Evolutionary conservation across 768 basidiomycete species (phyloP), one percentile per base, ranked within the genome.

Genomic region (Kwoniella botswanensis): DNA sequence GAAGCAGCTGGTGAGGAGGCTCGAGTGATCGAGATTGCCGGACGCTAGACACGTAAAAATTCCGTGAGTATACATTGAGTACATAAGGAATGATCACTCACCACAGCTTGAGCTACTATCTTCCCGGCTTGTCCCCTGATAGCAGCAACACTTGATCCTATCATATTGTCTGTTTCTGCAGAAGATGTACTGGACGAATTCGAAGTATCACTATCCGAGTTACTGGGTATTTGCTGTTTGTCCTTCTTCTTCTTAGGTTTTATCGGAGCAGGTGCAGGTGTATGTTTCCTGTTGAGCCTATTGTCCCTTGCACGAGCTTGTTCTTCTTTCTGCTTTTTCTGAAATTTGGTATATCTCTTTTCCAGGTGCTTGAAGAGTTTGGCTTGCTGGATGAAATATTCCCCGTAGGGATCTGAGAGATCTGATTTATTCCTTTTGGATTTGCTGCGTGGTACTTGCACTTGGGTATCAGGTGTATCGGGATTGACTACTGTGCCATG

Each of bases 311-410:
- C 71, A 24, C 63, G 68, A n/a, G 63, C 65, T 61, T 73, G 53
- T 68, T 71, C 70, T n/a, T 71, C 71, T 50, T 53, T 63, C n/a
- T 63, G 65, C 58, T 65, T 59, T 35, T 66, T 70, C 26, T 76
- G 67, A 46, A 75, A 76, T 22, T 71, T 75, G 65, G 72, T 64
- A 65, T 61, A 76, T 44, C 74, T 64, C 63, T 71, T 73, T 68
- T 82, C 72, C 22, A 74, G 57, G 56, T 65, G 58, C 11, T 57
- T 29, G 56, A 73, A 75, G 44, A 79, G 71, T 58, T 76, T 79
- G 41, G 71, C 59, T 52, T 76, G 78, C 56, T 79, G 70, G 64
- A 65, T 44, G 54, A 79, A 77, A 52, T 77, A 79, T 54, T 74
- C 75, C 54, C 76, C 70, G 41, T 72, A 64, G 9, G 68, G 70